phyloP scores from a whole-genome alignment of 2,329 filamentous ascomycete species.

The Penicillium griseofulvum region DNA sequence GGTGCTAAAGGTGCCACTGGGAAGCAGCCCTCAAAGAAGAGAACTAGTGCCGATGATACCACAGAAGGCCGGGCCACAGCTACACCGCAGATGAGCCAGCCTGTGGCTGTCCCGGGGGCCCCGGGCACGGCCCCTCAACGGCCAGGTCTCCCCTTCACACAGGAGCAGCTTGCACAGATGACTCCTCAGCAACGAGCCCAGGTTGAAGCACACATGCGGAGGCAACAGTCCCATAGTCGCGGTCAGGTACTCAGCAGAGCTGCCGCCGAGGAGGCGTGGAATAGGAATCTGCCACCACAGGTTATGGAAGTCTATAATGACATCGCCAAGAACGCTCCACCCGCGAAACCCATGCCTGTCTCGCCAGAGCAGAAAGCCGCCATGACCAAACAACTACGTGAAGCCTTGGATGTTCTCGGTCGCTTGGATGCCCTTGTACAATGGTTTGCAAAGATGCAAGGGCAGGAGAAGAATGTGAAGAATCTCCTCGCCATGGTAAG shows the following conservation, averaged over 20 bases:
- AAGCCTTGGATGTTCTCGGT: constrained; percentile 42
- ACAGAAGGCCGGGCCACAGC: constrained; percentile 43
- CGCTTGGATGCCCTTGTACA: constrained; percentile 45
- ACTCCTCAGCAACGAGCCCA: constrained; percentile 43
- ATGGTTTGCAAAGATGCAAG: constrained; percentile 38
- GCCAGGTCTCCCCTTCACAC: constrained; percentile 27
- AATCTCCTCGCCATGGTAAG: constrained; percentile 41
- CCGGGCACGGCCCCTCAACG: constrained; percentile 20
- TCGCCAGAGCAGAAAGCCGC: constrained; percentile 39
- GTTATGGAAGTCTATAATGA: constrained; percentile 42
- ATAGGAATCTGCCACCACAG: constrained; percentile 37
- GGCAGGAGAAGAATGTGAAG: constrained; percentile 41
- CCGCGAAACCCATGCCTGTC: constrained; percentile 34
- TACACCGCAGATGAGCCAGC: constrained; percentile 27
- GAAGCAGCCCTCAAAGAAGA: constrained; percentile 43
- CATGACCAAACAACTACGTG: constrained; percentile 42
- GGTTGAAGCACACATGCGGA: constrained; percentile 36
- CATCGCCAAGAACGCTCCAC: constrained; percentile 32
- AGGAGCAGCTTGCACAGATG: constrained; percentile 41
- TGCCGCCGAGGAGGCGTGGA: constrained; percentile 39
- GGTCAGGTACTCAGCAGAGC: constrained; percentile 31
- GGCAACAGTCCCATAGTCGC: constrained; percentile 35
- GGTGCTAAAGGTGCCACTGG: constrained; percentile 25
- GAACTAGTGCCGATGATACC: constrained; percentile 48
- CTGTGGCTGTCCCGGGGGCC: constrained; percentile 18